These are phyloP conservation scores for Hippophae tibetana DNA, from an alignment of 306 rosid species.

Conservation along the genomic window DNA sequence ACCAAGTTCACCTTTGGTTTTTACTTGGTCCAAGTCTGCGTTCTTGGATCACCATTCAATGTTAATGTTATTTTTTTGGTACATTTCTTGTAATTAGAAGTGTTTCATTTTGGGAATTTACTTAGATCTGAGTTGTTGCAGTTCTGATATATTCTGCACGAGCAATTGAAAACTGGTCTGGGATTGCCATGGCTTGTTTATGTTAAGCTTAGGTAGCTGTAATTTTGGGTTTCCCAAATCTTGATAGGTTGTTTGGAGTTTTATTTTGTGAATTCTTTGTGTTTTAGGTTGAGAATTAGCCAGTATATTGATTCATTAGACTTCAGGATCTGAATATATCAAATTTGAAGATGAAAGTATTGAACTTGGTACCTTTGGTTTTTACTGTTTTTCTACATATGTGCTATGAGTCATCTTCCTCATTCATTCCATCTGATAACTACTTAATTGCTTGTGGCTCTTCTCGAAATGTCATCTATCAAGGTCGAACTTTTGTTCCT, in stretches of 20 bases:
- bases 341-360: constrained; percentile 34
- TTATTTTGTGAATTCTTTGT: not conserved
- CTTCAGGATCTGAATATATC: constrained; percentile 12
- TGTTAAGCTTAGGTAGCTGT: constrained; percentile 1
- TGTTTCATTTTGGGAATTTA: constrained; percentile 7
- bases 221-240: constrained; percentile 15
- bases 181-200: constrained; percentile 4
- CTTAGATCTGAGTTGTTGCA: constrained; percentile 24
- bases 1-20: constrained; percentile 4
- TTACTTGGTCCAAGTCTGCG: constrained; percentile 15
- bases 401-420: constrained; percentile 39
- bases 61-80: constrained; percentile 3
- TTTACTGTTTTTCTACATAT: constrained; percentile 26
- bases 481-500: constrained; percentile 65
- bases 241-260: constrained; percentile 5
- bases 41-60: not conserved
- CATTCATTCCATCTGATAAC: constrained; percentile 55
- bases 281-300: constrained; percentile 5
- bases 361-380: constrained; percentile 33
- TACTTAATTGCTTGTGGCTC: constrained; percentile 83
- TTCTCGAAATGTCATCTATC: constrained; percentile 44
- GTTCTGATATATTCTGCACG: constrained; percentile 1
- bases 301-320: constrained; percentile 4
- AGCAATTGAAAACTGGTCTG: constrained; percentile 24
- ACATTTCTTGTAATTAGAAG: constrained; percentile 1